A percentile compares a stretch with the other conserved stretches of the same genome.
Evolutionary conservation across 2,329 filamentous ascomycete genomes (phyloP).

Genomic region (Chalaropsis ovoidea): DNA sequence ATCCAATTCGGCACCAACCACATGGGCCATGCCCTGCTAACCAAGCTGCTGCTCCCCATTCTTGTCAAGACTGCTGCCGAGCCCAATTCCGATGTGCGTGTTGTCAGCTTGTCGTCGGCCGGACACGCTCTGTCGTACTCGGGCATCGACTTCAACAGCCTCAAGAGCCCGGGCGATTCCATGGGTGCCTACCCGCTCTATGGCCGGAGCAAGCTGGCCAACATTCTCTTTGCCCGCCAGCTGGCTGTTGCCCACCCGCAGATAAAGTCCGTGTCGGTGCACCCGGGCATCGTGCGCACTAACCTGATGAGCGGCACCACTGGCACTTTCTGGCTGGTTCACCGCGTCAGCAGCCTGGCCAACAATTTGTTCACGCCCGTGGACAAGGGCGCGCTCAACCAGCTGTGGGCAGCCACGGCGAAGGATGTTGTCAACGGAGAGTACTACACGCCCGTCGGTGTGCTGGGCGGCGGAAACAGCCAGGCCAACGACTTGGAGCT

Average conservation of each 20-base stretch:
- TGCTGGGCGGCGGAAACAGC: conserved; percentile 27
- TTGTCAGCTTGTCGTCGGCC: conserved; percentile 30
- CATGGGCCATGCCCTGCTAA: conserved; percentile 40
- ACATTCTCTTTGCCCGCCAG: conserved; percentile 30
- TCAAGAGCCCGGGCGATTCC: conserved; percentile 28
- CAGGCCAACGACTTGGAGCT: conserved; percentile 29
- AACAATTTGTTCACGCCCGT: conserved; percentile 28
- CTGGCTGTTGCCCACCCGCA: conserved; percentile 29
- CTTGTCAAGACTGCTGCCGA: conserved; percentile 30
- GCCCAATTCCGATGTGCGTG: conserved; percentile 29
- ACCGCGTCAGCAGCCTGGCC: conserved; percentile 25
- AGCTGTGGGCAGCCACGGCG: conserved; percentile 37
- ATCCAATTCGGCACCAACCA: conserved; percentile 40
- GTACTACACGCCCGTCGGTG: conserved; percentile 33
- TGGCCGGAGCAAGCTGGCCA: conserved; percentile 32
- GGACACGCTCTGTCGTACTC: conserved; percentile 28
- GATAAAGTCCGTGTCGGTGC: conserved; percentile 29
- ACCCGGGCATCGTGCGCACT: conserved; percentile 30
- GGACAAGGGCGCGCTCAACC: conserved; percentile 34
- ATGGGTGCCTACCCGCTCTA: conserved; percentile 29
- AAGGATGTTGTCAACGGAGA: conserved; percentile 31
- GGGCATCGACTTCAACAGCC: conserved; percentile 31
- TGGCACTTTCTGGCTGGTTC: conserved; percentile 20
- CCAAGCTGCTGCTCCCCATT: conserved; percentile 35
- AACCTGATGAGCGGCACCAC: conserved; percentile 28